phyloP scores from a whole-genome alignment of 805 yeast genomes.

The Candida maltosa region DNA sequence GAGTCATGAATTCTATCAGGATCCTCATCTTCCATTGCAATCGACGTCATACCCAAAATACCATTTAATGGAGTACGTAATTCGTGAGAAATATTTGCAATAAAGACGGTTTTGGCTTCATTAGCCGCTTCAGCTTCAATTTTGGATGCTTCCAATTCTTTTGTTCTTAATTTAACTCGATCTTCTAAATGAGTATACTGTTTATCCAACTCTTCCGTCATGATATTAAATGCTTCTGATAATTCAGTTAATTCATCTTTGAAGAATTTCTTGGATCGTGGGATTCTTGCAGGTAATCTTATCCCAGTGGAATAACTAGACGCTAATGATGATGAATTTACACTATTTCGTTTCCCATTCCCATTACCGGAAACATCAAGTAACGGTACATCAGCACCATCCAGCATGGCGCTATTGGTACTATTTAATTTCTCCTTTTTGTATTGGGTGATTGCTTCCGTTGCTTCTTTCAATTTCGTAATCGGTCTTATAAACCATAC shows the following conservation, averaged over 20 bases:
- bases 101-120: conserved; percentile 77
- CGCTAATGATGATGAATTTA: conserved; percentile 28
- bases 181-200: conserved; percentile 87
- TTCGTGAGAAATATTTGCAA: conserved; percentile 47
- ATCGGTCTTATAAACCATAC: conserved; percentile 85
- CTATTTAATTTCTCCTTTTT: conserved; percentile 18
- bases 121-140: conserved; percentile 91
- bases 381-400: conserved; percentile 1
- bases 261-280: conserved; percentile 44
- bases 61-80: conserved; percentile 95
- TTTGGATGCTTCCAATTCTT: conserved; percentile 83
- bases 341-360: conserved; percentile 18
- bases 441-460: conserved; percentile 62
- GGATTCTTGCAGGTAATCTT: conserved; percentile 35
- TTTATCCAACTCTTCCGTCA: conserved; percentile 82
- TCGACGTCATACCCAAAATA: conserved; percentile 91
- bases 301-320: conserved; percentile 42
- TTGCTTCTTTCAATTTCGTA: conserved; percentile 72
- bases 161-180: conserved; percentile 80
- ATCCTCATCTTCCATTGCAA: conserved; percentile 85
- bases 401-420: not conserved
- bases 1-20: conserved; percentile 65
- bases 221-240: conserved; percentile 83
- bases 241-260: conserved; percentile 86
- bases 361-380: conserved; percentile 1